Evolutionary conservation across 805 yeast genomes (phyloP).

Genomic region (Suhomyces kilbournensis): DNA sequence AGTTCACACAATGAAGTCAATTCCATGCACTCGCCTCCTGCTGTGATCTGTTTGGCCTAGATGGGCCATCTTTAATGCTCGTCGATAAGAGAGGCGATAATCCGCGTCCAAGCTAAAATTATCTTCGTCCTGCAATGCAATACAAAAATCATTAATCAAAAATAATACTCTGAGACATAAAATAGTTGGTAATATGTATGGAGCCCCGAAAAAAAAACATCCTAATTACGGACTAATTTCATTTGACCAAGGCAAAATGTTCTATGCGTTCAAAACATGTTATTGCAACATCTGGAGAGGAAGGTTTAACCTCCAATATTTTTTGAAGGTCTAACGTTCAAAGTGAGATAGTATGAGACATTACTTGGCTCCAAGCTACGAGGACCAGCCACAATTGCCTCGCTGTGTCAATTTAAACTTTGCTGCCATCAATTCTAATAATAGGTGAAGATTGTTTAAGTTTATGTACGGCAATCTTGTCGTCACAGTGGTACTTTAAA

Average conservation of each 20-base stretch:
- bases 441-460: background rate
- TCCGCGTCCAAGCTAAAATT: background rate
- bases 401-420: background rate
- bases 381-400: background rate
- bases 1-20: background rate
- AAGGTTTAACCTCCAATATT: background rate
- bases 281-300: background rate
- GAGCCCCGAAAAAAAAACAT: background rate
- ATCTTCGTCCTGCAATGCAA: background rate
- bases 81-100: background rate
- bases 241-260: background rate
- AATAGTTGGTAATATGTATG: background rate
- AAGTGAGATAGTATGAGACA: background rate
- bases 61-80: background rate
- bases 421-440: background rate
- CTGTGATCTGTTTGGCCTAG: background rate
- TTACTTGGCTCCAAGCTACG: background rate
- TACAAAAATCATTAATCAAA: background rate
- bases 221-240: background rate
- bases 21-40: background rate
- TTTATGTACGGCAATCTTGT: background rate
- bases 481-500: background rate
- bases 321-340: background rate
- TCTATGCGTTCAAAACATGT: background rate
- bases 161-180: background rate